Conservation (phyloP, 1,284 basidiomycete species). For the Heterobasidion occidentale region DNA sequence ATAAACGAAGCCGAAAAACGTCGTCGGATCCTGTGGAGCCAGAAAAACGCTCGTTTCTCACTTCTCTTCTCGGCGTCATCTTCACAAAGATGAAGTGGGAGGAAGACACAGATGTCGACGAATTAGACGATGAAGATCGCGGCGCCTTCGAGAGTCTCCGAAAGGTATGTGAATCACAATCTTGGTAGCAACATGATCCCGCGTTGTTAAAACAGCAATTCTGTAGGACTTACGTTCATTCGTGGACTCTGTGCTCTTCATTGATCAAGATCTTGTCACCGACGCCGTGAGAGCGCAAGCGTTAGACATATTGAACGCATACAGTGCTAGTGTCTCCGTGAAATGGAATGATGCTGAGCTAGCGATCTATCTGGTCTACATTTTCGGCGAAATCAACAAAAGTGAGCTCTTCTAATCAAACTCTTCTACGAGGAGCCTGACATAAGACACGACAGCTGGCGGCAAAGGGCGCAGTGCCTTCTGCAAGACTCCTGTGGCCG, state of each 20-base stretch:
- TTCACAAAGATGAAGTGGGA: slow-evolving; percentile 94
- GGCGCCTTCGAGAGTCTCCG: slow-evolving; percentile 82
- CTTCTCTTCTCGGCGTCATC: slow-evolving; percentile 73
- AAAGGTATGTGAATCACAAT: slow-evolving; percentile 41
- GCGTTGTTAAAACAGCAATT: background rate
- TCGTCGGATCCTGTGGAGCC: slow-evolving; percentile 62
- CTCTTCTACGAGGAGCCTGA: background rate
- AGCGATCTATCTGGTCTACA: slow-evolving; percentile 85
- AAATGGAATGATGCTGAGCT: slow-evolving; percentile 95
- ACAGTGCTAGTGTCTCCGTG: slow-evolving; percentile 49
- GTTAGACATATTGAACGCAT: slow-evolving; percentile 64
- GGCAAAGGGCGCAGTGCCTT: slow-evolving; percentile 73
- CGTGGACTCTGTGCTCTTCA: slow-evolving; percentile 73
- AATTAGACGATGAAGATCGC: slow-evolving; percentile 86
- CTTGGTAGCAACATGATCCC: slow-evolving; percentile 4
- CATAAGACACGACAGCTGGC: slow-evolving; percentile 35
- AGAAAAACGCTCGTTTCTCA: slow-evolving; percentile 75
- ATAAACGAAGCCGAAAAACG: slow-evolving; percentile 71
- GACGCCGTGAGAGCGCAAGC: slow-evolving; percentile 66
- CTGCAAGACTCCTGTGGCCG: slow-evolving; percentile 56
- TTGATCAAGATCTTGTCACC: slow-evolving; percentile 79
- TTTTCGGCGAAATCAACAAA: slow-evolving; percentile 91
- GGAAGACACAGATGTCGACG: slow-evolving; percentile 70
- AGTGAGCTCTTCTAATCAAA: slow-evolving; percentile 30
- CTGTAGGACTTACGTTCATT: slow-evolving; percentile 73